Conservation (phyloP, 192 early-diverging fungal genomes). For the Podila epicladia region DNA sequence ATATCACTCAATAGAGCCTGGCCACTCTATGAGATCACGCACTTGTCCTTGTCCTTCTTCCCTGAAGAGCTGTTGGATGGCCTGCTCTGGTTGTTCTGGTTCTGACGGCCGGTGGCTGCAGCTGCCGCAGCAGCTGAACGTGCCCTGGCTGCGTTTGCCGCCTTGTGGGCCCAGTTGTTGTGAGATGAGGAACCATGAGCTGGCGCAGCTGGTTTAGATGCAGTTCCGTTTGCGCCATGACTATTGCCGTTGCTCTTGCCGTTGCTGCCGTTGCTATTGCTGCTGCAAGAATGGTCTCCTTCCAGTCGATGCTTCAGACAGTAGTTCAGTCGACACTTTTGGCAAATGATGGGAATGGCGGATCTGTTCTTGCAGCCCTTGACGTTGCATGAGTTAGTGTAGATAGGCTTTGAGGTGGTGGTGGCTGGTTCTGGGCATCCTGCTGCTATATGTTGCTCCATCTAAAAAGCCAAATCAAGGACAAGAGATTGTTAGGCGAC, state of each 20-base stretch:
- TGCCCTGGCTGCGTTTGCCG: slow-evolving; percentile 10
- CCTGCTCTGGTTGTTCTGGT: slow-evolving; percentile 1
- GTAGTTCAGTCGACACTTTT: slow-evolving; percentile 68
- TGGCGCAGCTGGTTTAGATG: neutral
- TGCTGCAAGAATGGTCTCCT: slow-evolving; percentile 71
- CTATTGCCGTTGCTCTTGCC: neutral
- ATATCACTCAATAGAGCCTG: neutral
- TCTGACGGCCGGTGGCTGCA: slow-evolving; percentile 12
- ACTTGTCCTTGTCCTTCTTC: slow-evolving; percentile 50
- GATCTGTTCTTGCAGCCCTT: slow-evolving; percentile 73
- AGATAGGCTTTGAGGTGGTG: slow-evolving; percentile 57
- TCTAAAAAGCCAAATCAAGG: slow-evolving; percentile 10
- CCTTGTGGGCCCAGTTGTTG: slow-evolving; percentile 9
- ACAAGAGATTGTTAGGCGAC: neutral
- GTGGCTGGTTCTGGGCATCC: slow-evolving; percentile 65
- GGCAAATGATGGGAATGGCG: slow-evolving; percentile 74
- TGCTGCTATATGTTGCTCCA: slow-evolving; percentile 72
- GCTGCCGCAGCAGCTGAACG: slow-evolving; percentile 24
- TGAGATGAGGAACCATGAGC: neutral
- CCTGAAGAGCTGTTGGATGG: slow-evolving; percentile 11
- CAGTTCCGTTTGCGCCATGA: neutral
- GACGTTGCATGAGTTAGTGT: slow-evolving; percentile 67
- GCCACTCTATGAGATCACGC: slow-evolving; percentile 22
- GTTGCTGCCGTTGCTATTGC: neutral
- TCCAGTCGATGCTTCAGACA: slow-evolving; percentile 87